Base-by-base conservation (phyloP, 139 green algal genomes). In the Micractinium conductrix region DNA sequence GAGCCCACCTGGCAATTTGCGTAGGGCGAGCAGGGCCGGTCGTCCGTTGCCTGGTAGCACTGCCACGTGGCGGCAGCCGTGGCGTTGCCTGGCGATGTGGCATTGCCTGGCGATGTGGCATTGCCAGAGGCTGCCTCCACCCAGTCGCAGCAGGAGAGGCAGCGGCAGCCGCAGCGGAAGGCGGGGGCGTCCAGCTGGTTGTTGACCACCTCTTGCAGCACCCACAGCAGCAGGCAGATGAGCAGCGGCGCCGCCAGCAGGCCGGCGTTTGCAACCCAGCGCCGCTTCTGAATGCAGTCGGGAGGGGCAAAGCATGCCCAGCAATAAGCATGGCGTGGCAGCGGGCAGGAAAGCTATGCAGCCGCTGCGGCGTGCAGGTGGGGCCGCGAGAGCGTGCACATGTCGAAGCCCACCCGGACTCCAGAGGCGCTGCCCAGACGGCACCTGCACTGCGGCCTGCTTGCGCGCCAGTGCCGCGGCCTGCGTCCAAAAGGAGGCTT, bases 61-160 rank as follows among this genome's bases (percentile, higher is more conserved):
- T 85, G 55, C 42, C 84, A 93, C 50, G 30, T 70, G 17, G 68
- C 79, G 1, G 55, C 28, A 40, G 12, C 12, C 50, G 8, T 50
- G 58, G 42, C 60, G 22, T 38, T 43, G 42, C 33, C 50, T 14
- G 33, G 5, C 22, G 10, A 2, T 48, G 24, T 33, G 33, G 30
- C 45, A 21, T 22, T 55, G 9, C 37, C 26, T 1, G 33, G 28
- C 17, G 45, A 9, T 26, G 69, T 50, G 73, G n/a, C 60, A 42
- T 42, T 70, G 40, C 42, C 71, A 16, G 33, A 24, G 1, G 7
- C 17, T 12, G 21, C 53, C 1, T 16, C 30, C 60, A 94, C 78
- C 87, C 86, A 94, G 84, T 94, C 91, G 83, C 91, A 94, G 87
- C 91, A 94, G 38, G 80, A 73, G 1, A 81, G 45, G 81, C 91